Base-by-base conservation (phyloP, 169 alveolate genomes). In the Nephromyces sp. region DNA sequence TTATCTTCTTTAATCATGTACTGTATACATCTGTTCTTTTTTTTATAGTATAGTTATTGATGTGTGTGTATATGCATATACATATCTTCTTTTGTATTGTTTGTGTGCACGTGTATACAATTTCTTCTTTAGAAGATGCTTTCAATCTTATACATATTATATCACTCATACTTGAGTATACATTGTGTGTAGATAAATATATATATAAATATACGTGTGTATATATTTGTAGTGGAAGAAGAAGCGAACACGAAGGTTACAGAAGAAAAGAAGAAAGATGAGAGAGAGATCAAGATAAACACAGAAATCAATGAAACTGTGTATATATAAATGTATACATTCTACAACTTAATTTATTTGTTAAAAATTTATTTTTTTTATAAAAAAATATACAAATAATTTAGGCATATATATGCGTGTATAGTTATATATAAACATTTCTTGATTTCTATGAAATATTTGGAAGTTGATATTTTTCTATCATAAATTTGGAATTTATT, bases 241-340 rank as follows among this genome's bases (percentile, higher is more conserved):
- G 91, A 89, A 89, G 92, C 82, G 94, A 81, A 89, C 94, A 8
- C 88, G 92, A 52, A 89, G 94, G 70, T 84, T 89, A 62, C 94
- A 89, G 76, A 79, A 92, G 32, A 89, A 89, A 83, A 85, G 94
- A 70, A 85, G 94, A 77, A 89, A 89, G 84, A 89, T 89, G 94
- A 78, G 94, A 79, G 94, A 89, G 67, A 77, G 94, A 57, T 89
- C 94, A 62, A 81, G 94, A 80, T 89, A 62, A 21, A n/a, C n/a
- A n/a, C n/a, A n/a, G n/a, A n/a, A n/a, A n/a, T n/a, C n/a, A n/a
- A n/a, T n/a, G n/a, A n/a, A n/a, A n/a, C n/a, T n/a, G n/a, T n/a
- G n/a, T n/a, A n/a, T n/a, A n/a, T n/a, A n/a, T n/a, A n/a, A n/a
- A n/a, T n/a, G n/a, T n/a, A n/a, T n/a, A n/a, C n/a, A n/a, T n/a